Evolutionary conservation across 2,329 filamentous ascomycete species (phyloP).

Genomic region (Endothia cerciana): DNA sequence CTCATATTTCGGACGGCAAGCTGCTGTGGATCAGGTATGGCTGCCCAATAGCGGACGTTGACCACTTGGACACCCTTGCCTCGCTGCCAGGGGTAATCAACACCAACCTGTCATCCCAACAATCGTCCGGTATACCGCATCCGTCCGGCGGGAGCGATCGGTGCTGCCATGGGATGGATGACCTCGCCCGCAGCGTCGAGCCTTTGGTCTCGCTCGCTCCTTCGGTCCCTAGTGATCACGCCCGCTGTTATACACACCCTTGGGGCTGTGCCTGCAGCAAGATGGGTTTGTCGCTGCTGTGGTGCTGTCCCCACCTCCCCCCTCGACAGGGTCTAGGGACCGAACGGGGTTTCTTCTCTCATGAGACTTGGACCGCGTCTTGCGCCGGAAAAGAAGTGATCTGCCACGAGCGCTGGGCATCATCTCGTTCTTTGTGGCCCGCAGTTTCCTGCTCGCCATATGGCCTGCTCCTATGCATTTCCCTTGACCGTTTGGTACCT

Average conservation of each 20-base stretch:
- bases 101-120: slow-evolving; percentile 15
- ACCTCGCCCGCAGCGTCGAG: slow-evolving; percentile 2
- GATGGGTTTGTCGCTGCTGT: slow-evolving; percentile 18
- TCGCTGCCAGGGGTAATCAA: slow-evolving; percentile 16
- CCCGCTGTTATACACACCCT: slow-evolving; percentile 25
- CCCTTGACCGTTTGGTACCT: background rate
- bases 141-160: slow-evolving; percentile 11
- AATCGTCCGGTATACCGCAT: slow-evolving; percentile 22
- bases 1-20: slow-evolving; percentile 22
- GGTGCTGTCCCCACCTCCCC: slow-evolving; percentile 19
- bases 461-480: background rate
- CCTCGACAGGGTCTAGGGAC: background rate
- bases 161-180: background rate
- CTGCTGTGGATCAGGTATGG: slow-evolving; percentile 25
- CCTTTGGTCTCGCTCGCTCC: slow-evolving; percentile 21
- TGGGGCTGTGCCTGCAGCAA: slow-evolving; percentile 17
- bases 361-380: slow-evolving; percentile 34
- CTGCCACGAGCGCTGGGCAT: background rate
- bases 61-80: slow-evolving; percentile 16
- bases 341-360: background rate
- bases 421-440: background rate
- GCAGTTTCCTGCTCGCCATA: background rate
- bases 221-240: slow-evolving; percentile 17
- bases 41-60: slow-evolving; percentile 21
- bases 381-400: slow-evolving; percentile 21